Base-by-base conservation (phyloP, 2,329 filamentous ascomycete genomes). In the Hypoxylon sp. region DNA sequence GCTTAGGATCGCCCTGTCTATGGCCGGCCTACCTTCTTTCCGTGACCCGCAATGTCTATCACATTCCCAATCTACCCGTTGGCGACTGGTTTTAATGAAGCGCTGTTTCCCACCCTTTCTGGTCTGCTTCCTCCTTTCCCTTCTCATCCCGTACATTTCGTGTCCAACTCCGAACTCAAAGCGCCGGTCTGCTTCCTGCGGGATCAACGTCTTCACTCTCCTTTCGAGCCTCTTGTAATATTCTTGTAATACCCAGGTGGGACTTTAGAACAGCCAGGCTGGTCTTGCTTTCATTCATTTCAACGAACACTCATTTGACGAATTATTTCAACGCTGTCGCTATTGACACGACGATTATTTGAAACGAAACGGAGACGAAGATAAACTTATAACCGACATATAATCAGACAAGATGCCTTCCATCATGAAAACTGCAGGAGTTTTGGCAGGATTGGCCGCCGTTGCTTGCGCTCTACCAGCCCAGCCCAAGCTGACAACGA, bases 121-220 rank as follows among this genome's bases (percentile, higher is more conserved):
- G 43, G 75, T 70, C 72, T 68, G 67, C 68, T 74, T 72, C 60
- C 67, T 71, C 66, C 65, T 65, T 72, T 74, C 73, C 70, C 73
- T 72, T 74, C 75, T 73, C 74, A 76, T 78, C 79, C 74, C 69
- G 75, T 76, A 65, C 68, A 69, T 65, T 75, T 76, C 72, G 68
- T 74, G 70, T 76, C 69, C 69, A 74, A 74, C 72, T 74, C 67
- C 69, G 70, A 73, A 75, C 69, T 73, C 76, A 79, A 84, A 85
- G 83, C 83, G 80, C 83, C 83, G 83, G 83, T 84, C 82, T 83
- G 83, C 82, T 84, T 83, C 78, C 72, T 72, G 55, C 61, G 74
- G 76, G 76, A 79, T 79, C 76, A 76, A 77, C 75, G 75, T 72
- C 75, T 74, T 67, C 73, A 79, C 75, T 76, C 70, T 79, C 74